phyloP scores from a whole-genome alignment of 768 basidiomycete genomes.

The Agrocybe pediades region DNA sequence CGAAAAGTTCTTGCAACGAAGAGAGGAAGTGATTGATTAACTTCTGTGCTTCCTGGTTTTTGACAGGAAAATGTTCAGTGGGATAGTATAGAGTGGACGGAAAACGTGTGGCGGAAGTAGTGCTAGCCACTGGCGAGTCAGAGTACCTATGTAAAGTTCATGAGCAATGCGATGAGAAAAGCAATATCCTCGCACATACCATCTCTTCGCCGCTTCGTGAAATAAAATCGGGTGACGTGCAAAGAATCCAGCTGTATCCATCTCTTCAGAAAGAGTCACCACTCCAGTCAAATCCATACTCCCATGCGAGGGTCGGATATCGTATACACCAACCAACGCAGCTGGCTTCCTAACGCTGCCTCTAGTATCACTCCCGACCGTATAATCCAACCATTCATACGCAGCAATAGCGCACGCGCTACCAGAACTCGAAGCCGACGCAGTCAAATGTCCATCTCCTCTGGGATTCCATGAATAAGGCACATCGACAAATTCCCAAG shows the following conservation, averaged over 20 bases:
- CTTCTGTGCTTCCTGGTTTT: constrained; percentile 30
- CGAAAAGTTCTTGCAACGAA: constrained; percentile 25
- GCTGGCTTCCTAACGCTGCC: constrained; percentile 43
- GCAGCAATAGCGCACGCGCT: constrained; percentile 41
- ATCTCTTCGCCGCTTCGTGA: constrained; percentile 25
- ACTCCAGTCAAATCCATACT: constrained; percentile 34
- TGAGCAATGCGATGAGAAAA: neutral
- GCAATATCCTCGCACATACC: constrained; percentile 22
- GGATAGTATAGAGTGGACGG: constrained; percentile 34
- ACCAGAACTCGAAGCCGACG: constrained; percentile 38
- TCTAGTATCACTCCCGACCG: constrained; percentile 40
- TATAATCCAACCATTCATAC: constrained; percentile 39
- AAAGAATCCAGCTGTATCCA: constrained; percentile 41
- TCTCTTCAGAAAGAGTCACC: constrained; percentile 37
- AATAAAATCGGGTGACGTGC: constrained; percentile 33
- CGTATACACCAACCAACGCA: constrained; percentile 37
- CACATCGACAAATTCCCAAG: constrained; percentile 39
- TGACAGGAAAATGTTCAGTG: constrained; percentile 35
- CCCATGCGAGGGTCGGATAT: constrained; percentile 35
- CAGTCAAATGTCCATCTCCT: constrained; percentile 37
- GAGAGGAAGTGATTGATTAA: constrained; percentile 30
- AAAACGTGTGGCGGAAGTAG: constrained; percentile 23
- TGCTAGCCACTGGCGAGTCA: constrained; percentile 27
- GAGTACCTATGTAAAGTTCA: constrained; percentile 26
- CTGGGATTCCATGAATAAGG: constrained; percentile 40